A percentile compares a stretch with the other conserved stretches of the same genome.
Conservation (phyloP, 2,329 filamentous ascomycete genomes). For the Nemania bipapillata region DNA sequence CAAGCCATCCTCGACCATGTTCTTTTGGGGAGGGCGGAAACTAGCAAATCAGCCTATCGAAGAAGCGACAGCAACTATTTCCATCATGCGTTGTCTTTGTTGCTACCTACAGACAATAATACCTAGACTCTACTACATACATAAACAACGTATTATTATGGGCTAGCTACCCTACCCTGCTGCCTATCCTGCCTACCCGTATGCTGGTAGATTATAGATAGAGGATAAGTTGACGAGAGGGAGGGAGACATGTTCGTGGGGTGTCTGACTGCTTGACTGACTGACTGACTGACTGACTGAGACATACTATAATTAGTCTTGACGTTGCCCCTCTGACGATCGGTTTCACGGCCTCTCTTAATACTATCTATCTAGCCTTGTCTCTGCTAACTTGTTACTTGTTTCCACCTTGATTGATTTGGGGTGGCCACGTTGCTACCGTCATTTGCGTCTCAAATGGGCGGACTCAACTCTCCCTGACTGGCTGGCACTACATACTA, state of each 20-base stretch:
- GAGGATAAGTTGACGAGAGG: too few species aligned
- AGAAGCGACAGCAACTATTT: background rate
- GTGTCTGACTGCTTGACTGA: background rate
- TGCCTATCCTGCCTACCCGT: too few species aligned
- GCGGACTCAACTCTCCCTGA: background rate
- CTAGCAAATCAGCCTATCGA: slow-evolving; percentile 23
- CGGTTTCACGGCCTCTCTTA: slow-evolving; percentile 19
- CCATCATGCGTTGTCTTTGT: slow-evolving; percentile 28
- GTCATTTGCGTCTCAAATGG: background rate
- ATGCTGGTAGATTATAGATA: too few species aligned
- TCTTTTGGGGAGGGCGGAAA: background rate
- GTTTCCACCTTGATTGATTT: slow-evolving; percentile 15
- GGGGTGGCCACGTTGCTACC: background rate
- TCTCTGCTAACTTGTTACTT: background rate
- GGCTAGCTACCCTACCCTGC: too few species aligned
- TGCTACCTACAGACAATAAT: too few species aligned
- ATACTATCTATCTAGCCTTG: slow-evolving; percentile 2
- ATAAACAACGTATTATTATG: too few species aligned
- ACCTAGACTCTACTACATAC: too few species aligned
- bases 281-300: slow-evolving; percentile 7
- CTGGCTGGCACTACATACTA: background rate
- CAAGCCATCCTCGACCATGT: slow-evolving; percentile 24
- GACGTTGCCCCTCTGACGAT: slow-evolving; percentile 22
- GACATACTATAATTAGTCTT: slow-evolving; percentile 36
- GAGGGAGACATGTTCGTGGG: too few species aligned